Conservation (phyloP, 2,329 filamentous ascomycete genomes). For the Sphaceloma murrayae region DNA sequence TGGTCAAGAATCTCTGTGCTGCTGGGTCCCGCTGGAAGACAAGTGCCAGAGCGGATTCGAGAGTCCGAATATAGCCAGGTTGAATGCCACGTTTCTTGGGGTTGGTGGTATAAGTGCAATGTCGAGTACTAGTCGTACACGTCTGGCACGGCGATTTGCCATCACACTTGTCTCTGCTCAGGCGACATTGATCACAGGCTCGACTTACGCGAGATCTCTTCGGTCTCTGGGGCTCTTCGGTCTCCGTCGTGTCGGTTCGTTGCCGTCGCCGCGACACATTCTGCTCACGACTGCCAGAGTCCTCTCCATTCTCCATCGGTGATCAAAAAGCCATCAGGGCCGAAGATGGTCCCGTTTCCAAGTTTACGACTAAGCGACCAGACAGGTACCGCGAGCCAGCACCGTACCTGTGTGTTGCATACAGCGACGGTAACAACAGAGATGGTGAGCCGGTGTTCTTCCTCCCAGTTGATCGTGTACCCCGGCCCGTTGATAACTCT, state of each 20-base stretch:
- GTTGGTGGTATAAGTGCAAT: slow-evolving; percentile 62
- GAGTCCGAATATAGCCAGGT: slow-evolving; percentile 66
- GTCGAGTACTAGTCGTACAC: slow-evolving; percentile 52
- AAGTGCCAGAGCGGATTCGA: slow-evolving; percentile 60
- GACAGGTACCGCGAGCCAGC: too few species aligned
- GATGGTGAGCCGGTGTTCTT: too few species aligned
- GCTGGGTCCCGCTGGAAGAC: slow-evolving; percentile 54
- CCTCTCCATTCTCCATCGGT: slow-evolving; percentile 13
- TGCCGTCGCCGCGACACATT: slow-evolving; percentile 11
- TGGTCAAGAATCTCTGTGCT: slow-evolving; percentile 32
- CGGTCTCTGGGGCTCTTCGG: slow-evolving; percentile 21
- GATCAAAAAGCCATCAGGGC: background rate
- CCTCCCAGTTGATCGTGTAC: too few species aligned
- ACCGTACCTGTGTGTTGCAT: too few species aligned
- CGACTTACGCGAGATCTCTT: slow-evolving; percentile 43
- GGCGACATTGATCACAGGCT: slow-evolving; percentile 33
- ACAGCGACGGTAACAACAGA: too few species aligned
- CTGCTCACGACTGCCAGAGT: slow-evolving; percentile 7
- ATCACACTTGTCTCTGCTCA: slow-evolving; percentile 58
- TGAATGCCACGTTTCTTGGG: slow-evolving; percentile 70
- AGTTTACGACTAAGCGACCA: too few species aligned
- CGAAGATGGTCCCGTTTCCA: background rate
- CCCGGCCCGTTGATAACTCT: too few species aligned
- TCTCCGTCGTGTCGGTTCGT: background rate
- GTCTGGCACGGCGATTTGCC: slow-evolving; percentile 60